Base-by-base conservation (phyloP, 257 asterid genomes). In the Coffea canephora region DNA sequence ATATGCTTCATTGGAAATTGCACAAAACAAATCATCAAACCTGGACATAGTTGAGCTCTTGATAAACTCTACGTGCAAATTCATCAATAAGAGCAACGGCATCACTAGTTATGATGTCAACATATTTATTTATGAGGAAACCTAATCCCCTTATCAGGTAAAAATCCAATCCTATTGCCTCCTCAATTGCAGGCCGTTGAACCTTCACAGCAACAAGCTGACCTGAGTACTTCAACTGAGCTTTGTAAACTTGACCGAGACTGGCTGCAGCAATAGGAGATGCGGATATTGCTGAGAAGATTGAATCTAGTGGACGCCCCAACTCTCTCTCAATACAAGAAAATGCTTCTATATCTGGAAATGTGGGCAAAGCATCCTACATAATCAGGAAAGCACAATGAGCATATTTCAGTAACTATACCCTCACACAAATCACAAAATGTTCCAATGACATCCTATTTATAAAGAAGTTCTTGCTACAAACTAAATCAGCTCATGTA, bases 191-290 rank as follows among this genome's bases (percentile, higher is more conserved):
- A 83, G 98, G 99, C 69, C 99, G 85, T 80, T 96, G 99, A 87
- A 96, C 99, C 92, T 96, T 94, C 82, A 96, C 99, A 65, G 99
- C 99, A 73, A 96, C 99, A 84, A 87, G 69, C 91, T 91, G 89
- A 31, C 96, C 96, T 15, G 98, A 92, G 88, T 84, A 87, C 88
- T 89, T 96, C 81, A 96, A 84, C 80, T 86, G 90, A 59, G 99
- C 99, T 86, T 96, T 96, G 86, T 96, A 96, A 80, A 96, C 99
- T 89, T 96, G 98, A 72, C 99, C 99, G 43, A 96, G 89, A 86
- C 99, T 96, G 64, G 99, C 99, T 59, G 99, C 99, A 80, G 99
- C 99, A 74, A 96, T 90, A 2, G 99, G 98, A 70, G 97, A 94
- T 81, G 94, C 90, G 73, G 99, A 96, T 87, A 96, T 91, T 66